Conservation (phyloP, 176 grass and related monocot species). For the Cenchrus purpureus region DNA sequence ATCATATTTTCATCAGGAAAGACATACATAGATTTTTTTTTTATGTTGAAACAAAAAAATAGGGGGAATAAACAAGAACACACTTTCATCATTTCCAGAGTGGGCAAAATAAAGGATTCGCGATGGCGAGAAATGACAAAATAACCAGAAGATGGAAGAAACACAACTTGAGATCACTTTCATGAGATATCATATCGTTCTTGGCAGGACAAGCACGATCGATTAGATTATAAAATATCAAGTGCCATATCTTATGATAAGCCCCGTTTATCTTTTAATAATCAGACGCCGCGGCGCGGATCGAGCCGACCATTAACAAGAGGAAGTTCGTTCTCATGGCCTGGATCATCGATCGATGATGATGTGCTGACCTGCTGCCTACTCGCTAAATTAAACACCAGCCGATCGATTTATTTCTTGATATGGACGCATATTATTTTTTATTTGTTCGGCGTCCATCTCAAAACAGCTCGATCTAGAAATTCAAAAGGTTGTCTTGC, state of each 20-base stretch:
- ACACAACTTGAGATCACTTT: slow-evolving; percentile 33
- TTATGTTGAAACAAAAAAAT: not conserved
- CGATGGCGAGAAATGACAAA: not conserved
- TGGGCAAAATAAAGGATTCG: not conserved
- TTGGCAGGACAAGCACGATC: not conserved
- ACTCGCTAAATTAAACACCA: not conserved
- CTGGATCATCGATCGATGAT: not conserved
- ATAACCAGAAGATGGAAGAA: slow-evolving; percentile 9
- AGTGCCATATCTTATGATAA: slow-evolving; percentile 1
- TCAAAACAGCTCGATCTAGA: not conserved
- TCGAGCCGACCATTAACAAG: not conserved
- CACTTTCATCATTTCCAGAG: not conserved
- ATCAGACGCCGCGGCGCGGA: not conserved
- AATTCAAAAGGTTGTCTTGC: slow-evolving; percentile 29
- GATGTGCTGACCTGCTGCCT: slow-evolving; percentile 37
- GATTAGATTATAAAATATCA: slow-evolving; percentile 30
- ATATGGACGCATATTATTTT: slow-evolving; percentile 10
- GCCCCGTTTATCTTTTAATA: not conserved
- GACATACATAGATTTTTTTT: not conserved
- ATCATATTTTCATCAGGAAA: not conserved
- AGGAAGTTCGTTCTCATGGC: not conserved
- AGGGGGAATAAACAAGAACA: not conserved
- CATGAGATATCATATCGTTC: slow-evolving; percentile 45
- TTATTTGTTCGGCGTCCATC: slow-evolving; percentile 8
- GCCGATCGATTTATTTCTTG: slow-evolving; percentile 35